Percentiles rank a stretch among this genome's conserved stretches.
Evolutionary conservation across 495 filamentous ascomycete genomes (phyloP).

Genomic region (Cladorrhinum samala): DNA sequence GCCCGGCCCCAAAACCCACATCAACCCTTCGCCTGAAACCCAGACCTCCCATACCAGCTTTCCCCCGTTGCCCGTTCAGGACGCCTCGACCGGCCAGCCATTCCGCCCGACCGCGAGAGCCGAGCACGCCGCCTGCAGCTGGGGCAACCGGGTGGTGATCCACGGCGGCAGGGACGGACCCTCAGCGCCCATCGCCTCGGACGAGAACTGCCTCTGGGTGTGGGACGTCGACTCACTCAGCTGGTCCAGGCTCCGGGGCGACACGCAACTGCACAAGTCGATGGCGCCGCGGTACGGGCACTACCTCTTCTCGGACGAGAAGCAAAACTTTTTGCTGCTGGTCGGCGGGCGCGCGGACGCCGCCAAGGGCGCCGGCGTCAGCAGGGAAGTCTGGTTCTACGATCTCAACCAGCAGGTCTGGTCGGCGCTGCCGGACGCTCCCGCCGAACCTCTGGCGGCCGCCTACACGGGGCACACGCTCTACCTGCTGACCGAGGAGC

Average conservation of each 20-base stretch:
- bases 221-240: slow-evolving; percentile 37
- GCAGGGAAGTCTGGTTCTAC: slow-evolving; percentile 44
- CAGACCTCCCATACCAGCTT: slow-evolving; percentile 19
- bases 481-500: slow-evolving; percentile 35
- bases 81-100: slow-evolving; percentile 29
- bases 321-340: slow-evolving; percentile 35
- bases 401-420: slow-evolving; percentile 35
- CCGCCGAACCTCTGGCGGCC: slow-evolving; percentile 27
- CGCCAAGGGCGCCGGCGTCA: neutral
- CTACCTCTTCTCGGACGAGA: slow-evolving; percentile 18
- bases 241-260: slow-evolving; percentile 24
- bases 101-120: slow-evolving; percentile 34
- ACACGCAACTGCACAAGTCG: slow-evolving; percentile 16
- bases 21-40: slow-evolving; percentile 6
- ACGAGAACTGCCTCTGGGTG: slow-evolving; percentile 41
- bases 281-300: slow-evolving; percentile 22
- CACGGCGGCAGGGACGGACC: slow-evolving; percentile 39
- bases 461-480: slow-evolving; percentile 37
- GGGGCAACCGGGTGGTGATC: slow-evolving; percentile 34
- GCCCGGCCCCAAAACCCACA: slow-evolving; percentile 14
- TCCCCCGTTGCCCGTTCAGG: slow-evolving; percentile 18
- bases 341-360: slow-evolving; percentile 30
- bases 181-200: slow-evolving; percentile 29
- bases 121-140: slow-evolving; percentile 38
- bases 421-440: slow-evolving; percentile 37